Conservation (phyloP, 139 green algal species). For the Klebsormidium nitens region DNA sequence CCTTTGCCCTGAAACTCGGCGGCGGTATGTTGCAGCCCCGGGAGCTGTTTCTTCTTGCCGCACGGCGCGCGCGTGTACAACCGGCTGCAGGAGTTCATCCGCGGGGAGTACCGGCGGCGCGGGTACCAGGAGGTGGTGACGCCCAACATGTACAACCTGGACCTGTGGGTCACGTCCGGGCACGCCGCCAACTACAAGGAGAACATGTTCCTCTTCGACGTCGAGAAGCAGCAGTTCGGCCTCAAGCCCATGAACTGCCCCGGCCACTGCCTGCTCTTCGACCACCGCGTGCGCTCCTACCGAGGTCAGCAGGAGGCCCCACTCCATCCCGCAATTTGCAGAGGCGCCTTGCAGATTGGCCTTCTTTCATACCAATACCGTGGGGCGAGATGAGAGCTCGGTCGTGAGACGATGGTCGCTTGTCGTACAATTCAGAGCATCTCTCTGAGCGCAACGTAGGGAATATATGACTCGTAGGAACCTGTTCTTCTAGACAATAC, state of each 20-base stretch:
- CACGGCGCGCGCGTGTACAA: slow-evolving; percentile 92
- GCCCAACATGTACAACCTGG: slow-evolving; percentile 99
- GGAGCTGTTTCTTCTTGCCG: slow-evolving; percentile 91
- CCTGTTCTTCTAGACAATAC: too few species aligned
- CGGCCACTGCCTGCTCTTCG: slow-evolving; percentile 97
- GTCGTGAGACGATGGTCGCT: too few species aligned
- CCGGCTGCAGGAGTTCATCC: slow-evolving; percentile 68
- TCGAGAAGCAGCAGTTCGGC: slow-evolving; percentile 90
- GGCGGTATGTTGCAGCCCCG: slow-evolving; percentile 20
- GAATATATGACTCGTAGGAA: too few species aligned
- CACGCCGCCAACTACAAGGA: slow-evolving; percentile 97
- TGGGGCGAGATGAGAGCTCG: too few species aligned
- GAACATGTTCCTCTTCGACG: slow-evolving; percentile 96
- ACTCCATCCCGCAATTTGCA: too few species aligned
- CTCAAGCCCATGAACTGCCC: slow-evolving; percentile 99
- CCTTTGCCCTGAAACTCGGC: too few species aligned
- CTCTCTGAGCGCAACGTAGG: too few species aligned
- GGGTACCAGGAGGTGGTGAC: slow-evolving; percentile 94
- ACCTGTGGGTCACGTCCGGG: slow-evolving; percentile 89
- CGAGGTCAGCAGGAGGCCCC: slow-evolving; percentile 39
- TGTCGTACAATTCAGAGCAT: too few species aligned
- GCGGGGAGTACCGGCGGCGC: slow-evolving; percentile 94
- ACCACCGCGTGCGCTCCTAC: slow-evolving; percentile 76
- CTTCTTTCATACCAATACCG: too few species aligned
- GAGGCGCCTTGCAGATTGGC: too few species aligned